Conservation (phyloP, 139 green algal genomes). For the Pycnococcus provasolii region DNA sequence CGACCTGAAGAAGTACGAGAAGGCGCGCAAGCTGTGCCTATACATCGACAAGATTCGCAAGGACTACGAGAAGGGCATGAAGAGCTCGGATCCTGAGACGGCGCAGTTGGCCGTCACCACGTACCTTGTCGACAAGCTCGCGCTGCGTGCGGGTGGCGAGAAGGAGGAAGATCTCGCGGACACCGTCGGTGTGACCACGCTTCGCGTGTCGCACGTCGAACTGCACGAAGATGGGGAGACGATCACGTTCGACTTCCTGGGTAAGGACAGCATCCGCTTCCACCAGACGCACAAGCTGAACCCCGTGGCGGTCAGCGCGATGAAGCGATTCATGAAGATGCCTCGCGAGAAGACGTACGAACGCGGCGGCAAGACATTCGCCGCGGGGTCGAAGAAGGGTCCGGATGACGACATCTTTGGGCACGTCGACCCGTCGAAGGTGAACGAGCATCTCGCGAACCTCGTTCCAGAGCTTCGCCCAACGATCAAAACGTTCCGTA, state of each 20-base stretch:
- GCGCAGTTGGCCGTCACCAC: slow-evolving; percentile 83
- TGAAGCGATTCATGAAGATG: slow-evolving; percentile 31
- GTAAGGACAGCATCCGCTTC: slow-evolving; percentile 97
- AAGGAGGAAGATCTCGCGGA: slow-evolving; percentile 96
- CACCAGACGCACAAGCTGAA: slow-evolving; percentile 87
- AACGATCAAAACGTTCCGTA: slow-evolving; percentile 96
- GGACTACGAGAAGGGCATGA: slow-evolving; percentile 34
- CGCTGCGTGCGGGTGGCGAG: slow-evolving; percentile 90
- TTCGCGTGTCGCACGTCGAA: slow-evolving; percentile 60
- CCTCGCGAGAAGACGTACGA: background rate
- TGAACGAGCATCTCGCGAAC: slow-evolving; percentile 90
- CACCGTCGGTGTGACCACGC: slow-evolving; percentile 90
- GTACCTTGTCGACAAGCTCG: slow-evolving; percentile 97
- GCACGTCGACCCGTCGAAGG: slow-evolving; percentile 61
- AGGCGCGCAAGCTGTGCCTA: slow-evolving; percentile 51
- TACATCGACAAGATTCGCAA: slow-evolving; percentile 38
- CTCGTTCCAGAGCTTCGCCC: slow-evolving; percentile 79
- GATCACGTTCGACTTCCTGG: slow-evolving; percentile 93
- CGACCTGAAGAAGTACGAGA: slow-evolving; percentile 95
- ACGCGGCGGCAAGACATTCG: no score
- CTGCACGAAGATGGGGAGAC: background rate
- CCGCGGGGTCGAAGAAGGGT: slow-evolving; percentile 5
- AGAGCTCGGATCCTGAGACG: slow-evolving; percentile 18
- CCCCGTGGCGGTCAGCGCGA: slow-evolving; percentile 54
- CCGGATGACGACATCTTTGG: slow-evolving; percentile 84